Evolutionary conservation across 805 yeast species (phyloP).

Genomic region (Candida maris): DNA sequence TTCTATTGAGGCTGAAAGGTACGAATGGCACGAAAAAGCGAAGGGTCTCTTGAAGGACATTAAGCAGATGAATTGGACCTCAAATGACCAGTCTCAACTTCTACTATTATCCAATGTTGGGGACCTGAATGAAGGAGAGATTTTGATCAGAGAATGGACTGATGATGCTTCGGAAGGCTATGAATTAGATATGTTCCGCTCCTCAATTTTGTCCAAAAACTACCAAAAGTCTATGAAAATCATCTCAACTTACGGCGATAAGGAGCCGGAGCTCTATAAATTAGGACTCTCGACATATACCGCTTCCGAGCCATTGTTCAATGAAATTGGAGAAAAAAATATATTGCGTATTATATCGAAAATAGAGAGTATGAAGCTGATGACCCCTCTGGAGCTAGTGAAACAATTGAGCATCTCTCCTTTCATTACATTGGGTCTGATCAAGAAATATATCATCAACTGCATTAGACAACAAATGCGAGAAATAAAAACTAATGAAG

Average conservation of each 20-base stretch:
- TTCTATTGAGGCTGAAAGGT: conserved; percentile 24
- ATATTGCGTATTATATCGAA: conserved; percentile 47
- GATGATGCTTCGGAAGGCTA: conserved; percentile 31
- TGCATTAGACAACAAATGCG: conserved; percentile 54
- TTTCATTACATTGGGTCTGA: conserved; percentile 55
- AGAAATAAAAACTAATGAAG: conserved; percentile 66
- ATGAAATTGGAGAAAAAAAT: conserved; percentile 49
- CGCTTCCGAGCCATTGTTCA: conserved; percentile 49
- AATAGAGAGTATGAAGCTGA: conserved; percentile 48
- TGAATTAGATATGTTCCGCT: conserved; percentile 64
- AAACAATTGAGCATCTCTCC: conserved; percentile 62
- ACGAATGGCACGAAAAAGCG: conserved; percentile 68
- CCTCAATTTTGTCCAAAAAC: conserved; percentile 57
- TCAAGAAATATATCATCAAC: conserved; percentile 64
- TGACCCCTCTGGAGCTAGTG: conserved; percentile 77
- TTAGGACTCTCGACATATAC: conserved; percentile 62
- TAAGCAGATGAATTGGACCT: conserved; percentile 30
- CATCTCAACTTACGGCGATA: conserved; percentile 55
- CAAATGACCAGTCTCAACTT: conserved; percentile 54
- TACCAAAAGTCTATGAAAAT: conserved; percentile 53
- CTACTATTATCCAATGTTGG: conserved; percentile 56
- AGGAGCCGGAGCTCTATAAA: conserved; percentile 62
- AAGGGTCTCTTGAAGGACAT: conserved; percentile 41
- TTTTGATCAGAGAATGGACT: conserved; percentile 31
- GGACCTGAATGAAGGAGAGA: conserved; percentile 49